phyloP scores from a whole-genome alignment of 2,329 filamentous ascomycete species.

The Stagonosporopsis rhizophila region DNA sequence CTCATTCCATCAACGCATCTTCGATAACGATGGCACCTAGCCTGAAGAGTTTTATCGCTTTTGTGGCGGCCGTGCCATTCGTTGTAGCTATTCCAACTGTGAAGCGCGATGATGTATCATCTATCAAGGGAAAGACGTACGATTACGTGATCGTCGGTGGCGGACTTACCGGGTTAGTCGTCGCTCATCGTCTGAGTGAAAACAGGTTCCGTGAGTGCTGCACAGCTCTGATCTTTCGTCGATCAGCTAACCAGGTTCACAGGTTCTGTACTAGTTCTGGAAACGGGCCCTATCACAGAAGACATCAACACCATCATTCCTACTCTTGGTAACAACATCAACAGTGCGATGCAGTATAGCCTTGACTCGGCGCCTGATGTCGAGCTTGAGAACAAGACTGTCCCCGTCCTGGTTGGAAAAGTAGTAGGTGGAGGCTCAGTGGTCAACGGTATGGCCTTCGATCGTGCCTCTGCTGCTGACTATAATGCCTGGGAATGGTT shows the following conservation, averaged over 20 bases:
- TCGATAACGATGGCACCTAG: constrained; percentile 8
- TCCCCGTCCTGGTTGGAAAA: constrained; percentile 22
- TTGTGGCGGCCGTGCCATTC: constrained; percentile 2
- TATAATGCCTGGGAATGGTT: constrained; percentile 62
- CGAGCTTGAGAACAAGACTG: constrained; percentile 28
- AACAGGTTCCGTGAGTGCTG: constrained; percentile 16
- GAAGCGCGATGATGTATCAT: background rate
- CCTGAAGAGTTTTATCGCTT: constrained; percentile 7
- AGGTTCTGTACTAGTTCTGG: constrained; percentile 30
- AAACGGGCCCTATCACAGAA: constrained; percentile 25
- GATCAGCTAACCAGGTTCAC: background rate
- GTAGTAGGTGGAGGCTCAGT: constrained; percentile 43
- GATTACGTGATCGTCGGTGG: constrained; percentile 39
- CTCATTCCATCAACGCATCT: background rate
- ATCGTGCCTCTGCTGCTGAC: constrained; percentile 39
- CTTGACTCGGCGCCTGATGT: constrained; percentile 24
- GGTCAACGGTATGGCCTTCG: constrained; percentile 35
- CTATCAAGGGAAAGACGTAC: constrained; percentile 14
- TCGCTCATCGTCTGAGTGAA: constrained; percentile 32
- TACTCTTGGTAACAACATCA: constrained; percentile 20
- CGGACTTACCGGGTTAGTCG: constrained; percentile 27
- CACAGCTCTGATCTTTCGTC: background rate
- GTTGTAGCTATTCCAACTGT: constrained; percentile 1
- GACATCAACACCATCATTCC: constrained; percentile 20
- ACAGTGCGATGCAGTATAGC: constrained; percentile 20